A percentile compares a stretch with the other conserved stretches of the same genome.
phyloP scores from a whole-genome alignment of 805 yeast genomes.

The Ogataea henricii region DNA sequence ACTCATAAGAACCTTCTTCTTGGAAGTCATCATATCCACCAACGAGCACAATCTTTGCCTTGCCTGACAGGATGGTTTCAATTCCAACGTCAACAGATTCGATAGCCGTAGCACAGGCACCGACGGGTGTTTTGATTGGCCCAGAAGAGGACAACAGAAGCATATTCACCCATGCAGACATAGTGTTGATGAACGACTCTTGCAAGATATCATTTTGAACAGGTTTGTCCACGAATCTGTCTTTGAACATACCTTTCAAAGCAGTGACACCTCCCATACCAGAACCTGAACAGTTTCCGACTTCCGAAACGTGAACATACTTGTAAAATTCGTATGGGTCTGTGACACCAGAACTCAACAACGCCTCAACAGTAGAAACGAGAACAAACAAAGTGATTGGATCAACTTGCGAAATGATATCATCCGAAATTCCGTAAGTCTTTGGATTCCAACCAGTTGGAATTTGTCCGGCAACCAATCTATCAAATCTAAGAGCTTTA shows the following conservation, averaged over 20 bases:
- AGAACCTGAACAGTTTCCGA: constrained; percentile 99
- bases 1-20: constrained; percentile 97
- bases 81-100: constrained; percentile 96
- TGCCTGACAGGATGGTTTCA: constrained; percentile 89
- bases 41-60: constrained; percentile 93
- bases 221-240: constrained; percentile 88
- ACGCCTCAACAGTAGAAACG: constrained; percentile 94
- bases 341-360: constrained; percentile 90
- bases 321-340: constrained; percentile 99
- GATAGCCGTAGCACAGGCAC: constrained; percentile 99
- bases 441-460: constrained; percentile 99
- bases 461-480: constrained; percentile 87
- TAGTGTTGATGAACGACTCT: constrained; percentile 97
- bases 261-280: constrained; percentile 99
- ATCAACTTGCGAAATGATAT: constrained; percentile 90
- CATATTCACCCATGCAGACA: constrained; percentile 99
- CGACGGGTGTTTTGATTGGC: constrained; percentile 99
- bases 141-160: constrained; percentile 94
- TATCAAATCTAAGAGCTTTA: constrained; percentile 73
- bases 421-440: constrained; percentile 93
- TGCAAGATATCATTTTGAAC: constrained; percentile 97
- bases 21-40: constrained; percentile 99
- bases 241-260: constrained; percentile 95
- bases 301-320: constrained; percentile 97
- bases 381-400: constrained; percentile 90